Evolutionary conservation across 441 rosid genomes (phyloP).

Genomic region (Adansonia gregorii): DNA sequence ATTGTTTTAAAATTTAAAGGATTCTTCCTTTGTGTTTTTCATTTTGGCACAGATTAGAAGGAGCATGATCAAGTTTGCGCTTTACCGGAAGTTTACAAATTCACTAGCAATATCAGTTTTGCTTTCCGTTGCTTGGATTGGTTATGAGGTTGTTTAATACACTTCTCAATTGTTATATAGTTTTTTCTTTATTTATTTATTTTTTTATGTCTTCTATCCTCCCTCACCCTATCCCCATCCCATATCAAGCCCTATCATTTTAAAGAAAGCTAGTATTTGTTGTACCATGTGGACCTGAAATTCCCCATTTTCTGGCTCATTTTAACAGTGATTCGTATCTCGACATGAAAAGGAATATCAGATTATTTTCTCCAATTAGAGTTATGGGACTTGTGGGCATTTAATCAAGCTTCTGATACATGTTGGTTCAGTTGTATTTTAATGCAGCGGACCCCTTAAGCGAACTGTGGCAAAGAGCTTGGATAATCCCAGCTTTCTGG

Average conservation of each 20-base stretch:
- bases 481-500: slow-evolving; percentile 67
- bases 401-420: slow-evolving; percentile 18
- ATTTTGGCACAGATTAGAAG: slow-evolving; percentile 39
- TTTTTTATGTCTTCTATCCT: not conserved
- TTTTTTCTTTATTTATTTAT: not conserved
- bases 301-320: not conserved
- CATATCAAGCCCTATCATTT: too few relatives aligned
- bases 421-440: slow-evolving; percentile 46
- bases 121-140: slow-evolving; percentile 58
- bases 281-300: not conserved
- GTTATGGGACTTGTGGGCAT: not conserved
- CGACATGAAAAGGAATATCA: not conserved
- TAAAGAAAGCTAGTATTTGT: too few relatives aligned
- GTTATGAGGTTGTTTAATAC: slow-evolving; percentile 48
- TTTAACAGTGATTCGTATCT: not conserved
- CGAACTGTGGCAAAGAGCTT: slow-evolving; percentile 55
- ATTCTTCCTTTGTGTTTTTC: not conserved
- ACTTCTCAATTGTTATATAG: slow-evolving; percentile 8
- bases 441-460: slow-evolving; percentile 62
- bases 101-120: slow-evolving; percentile 52
- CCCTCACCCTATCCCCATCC: too few relatives aligned
- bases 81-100: slow-evolving; percentile 50
- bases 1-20: slow-evolving; percentile 8
- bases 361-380: not conserved
- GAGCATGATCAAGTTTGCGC: slow-evolving; percentile 47